Conservation (phyloP, 148 eudicot species). For the Cornus kousa region DNA sequence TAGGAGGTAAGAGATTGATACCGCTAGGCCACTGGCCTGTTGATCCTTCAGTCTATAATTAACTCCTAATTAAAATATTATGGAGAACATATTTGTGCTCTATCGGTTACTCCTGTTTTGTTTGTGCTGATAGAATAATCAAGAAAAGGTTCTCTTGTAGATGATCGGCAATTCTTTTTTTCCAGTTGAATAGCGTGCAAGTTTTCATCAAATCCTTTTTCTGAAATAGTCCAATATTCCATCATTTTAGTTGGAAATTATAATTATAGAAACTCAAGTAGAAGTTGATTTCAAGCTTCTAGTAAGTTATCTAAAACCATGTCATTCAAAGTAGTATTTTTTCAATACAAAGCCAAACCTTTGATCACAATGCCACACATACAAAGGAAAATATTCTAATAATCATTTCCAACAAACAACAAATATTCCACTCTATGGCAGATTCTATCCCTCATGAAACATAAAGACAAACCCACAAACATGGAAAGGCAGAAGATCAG, state of each 20-base stretch:
- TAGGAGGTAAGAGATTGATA: too few species aligned
- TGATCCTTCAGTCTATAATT: neutral
- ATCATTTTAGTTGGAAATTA: neutral
- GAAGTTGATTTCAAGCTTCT: neutral
- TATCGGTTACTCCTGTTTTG: neutral
- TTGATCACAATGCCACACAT: too few species aligned
- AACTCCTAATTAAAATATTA: neutral
- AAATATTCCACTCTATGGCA: neutral
- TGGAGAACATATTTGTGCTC: neutral
- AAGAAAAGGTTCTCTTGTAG: neutral
- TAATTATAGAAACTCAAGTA: neutral
- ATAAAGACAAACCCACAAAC: neutral
- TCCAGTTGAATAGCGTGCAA: neutral
- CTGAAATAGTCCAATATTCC: neutral
- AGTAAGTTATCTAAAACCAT: neutral
- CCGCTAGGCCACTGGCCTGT: too few species aligned
- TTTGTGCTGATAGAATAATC: neutral
- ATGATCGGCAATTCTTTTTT: neutral
- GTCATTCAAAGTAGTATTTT: conserved; percentile 8
- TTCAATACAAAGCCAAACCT: conserved; percentile 18
- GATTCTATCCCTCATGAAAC: too few species aligned
- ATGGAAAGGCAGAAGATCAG: neutral
- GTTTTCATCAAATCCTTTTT: neutral
- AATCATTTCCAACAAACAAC: neutral
- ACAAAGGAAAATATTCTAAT: neutral